phyloP scores from a whole-genome alignment of 495 filamentous ascomycete genomes.

The Penicillium turbatum region DNA sequence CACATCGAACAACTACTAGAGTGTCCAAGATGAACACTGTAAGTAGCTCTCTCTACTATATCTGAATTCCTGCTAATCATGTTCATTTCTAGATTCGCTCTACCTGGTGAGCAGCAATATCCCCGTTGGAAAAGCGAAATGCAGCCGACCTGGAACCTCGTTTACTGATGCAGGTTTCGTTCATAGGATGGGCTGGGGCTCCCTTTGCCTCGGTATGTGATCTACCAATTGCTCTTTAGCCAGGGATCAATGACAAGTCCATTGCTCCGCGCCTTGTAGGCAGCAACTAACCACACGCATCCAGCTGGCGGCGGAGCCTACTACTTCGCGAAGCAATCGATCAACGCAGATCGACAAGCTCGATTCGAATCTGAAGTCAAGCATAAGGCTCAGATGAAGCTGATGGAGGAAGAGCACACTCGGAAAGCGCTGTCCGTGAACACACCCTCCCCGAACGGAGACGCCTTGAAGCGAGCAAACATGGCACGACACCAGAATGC shows the following conservation, averaged over 20 bases:
- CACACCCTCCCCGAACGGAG: slow-evolving; percentile 21
- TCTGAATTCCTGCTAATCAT: slow-evolving; percentile 1
- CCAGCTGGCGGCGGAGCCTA: slow-evolving; percentile 87
- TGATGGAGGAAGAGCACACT: slow-evolving; percentile 52
- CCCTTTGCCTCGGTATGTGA: slow-evolving; percentile 68
- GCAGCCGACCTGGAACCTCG: neutral
- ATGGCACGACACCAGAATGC: slow-evolving; percentile 34
- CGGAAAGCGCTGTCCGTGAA: slow-evolving; percentile 22
- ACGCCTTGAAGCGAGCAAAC: slow-evolving; percentile 34
- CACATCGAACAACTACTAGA: slow-evolving; percentile 10
- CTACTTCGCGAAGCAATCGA: slow-evolving; percentile 90
- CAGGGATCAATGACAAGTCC: neutral
- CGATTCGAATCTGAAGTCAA: slow-evolving; percentile 64
- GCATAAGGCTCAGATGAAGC: slow-evolving; percentile 57
- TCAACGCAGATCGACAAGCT: slow-evolving; percentile 78
- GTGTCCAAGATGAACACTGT: slow-evolving; percentile 46
- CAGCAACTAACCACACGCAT: neutral
- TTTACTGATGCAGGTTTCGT: slow-evolving; percentile 23
- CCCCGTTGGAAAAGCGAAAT: slow-evolving; percentile 1
- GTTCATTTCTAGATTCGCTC: slow-evolving; percentile 43
- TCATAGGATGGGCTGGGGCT: slow-evolving; percentile 79
- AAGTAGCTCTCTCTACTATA: slow-evolving; percentile 1
- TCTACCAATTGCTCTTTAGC: neutral
- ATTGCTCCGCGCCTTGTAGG: no score
- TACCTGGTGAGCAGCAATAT: slow-evolving; percentile 43